Percentiles rank a stretch among this genome's conserved stretches.
phyloP scores from a whole-genome alignment of 768 basidiomycete species.

The Xanthoconium stramineum region DNA sequence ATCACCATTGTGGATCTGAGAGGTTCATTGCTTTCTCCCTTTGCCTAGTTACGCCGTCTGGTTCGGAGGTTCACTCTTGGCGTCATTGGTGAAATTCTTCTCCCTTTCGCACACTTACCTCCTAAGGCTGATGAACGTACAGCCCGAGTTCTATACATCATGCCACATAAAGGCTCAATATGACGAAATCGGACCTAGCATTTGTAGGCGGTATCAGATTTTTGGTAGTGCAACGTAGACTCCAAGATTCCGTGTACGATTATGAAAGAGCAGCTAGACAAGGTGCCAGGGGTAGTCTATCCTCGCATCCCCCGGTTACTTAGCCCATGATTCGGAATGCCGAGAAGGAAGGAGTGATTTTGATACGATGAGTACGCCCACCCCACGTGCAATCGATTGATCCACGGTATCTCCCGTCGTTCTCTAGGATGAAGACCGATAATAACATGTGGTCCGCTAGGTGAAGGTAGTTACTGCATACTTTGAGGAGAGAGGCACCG shows the following conservation, averaged over 20 bases:
- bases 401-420: conserved; percentile 4
- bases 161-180: conserved; percentile 95
- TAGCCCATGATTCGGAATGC: conserved; percentile 5
- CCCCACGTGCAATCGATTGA: not conserved
- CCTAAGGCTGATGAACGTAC: conserved; percentile 6
- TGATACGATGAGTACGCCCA: not conserved
- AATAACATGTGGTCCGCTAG: not conserved
- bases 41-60: conserved; percentile 81
- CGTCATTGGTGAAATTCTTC: conserved; percentile 68
- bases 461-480: not conserved
- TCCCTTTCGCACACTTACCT: not conserved
- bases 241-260: conserved; percentile 10
- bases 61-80: conserved; percentile 95
- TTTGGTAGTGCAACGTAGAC: conserved; percentile 81
- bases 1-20: not conserved
- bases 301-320: not conserved
- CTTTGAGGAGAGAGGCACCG: not conserved
- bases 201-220: conserved; percentile 90
- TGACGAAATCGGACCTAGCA: conserved; percentile 89
- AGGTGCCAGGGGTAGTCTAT: not conserved
- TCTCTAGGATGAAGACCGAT: conserved; percentile 13
- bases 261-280: not conserved
- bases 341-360: not conserved
- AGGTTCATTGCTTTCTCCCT: conserved; percentile 7
- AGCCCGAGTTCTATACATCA: conserved; percentile 95